Evolutionary conservation across 2,329 filamentous ascomycete genomes (phyloP), one percentile per base, ranked within the genome.

Genomic region (Colletotrichum cereale): DNA sequence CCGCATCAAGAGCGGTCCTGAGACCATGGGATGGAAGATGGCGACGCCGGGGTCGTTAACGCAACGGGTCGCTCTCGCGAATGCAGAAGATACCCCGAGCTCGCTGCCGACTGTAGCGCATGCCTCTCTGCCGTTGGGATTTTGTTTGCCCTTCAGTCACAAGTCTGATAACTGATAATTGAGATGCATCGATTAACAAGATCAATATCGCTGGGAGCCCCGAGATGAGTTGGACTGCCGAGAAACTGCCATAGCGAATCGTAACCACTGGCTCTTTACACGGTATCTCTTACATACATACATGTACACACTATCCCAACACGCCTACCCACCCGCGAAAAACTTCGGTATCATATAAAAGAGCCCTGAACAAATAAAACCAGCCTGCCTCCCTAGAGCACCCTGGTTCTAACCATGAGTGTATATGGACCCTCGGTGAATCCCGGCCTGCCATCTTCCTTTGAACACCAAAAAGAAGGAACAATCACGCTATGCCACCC

Each of bases 401-500:
- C 55, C 31, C 29, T 38, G 55, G 8, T 36, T 16, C 7, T 26
- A 36, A 26, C 36, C 55, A 29, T 40, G n/a, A 18, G n/a, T 40
- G 24, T 40, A 40, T 18, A 40, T 24, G 18, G 14, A n/a, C 36
- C n/a, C 21, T 6, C n/a, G 55, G n/a, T 14, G 8, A 40, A 40
- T 21, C 21, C 36, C 34, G 18, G 14, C n/a, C n/a, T 11, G 29
- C n/a, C 53, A 38, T 10, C 34, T 36, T 24, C 12, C 34, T 57
- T 34, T 26, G 16, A 40, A 57, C 55, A 29, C 53, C 53, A 31
- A 31, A 60, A 42, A 58, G n/a, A 56, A 7, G 36, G 18, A 44
- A 31, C 3, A 63, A 53, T 18, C 24, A 71, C 69, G 69, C 65
- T 64, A 60, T 63, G 69, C 60, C 65, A 38, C 26, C 58, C 36